A percentile compares a stretch with the other conserved stretches of the same genome.
These are phyloP conservation scores for Paraphoma chrysanthemicola DNA, from an alignment of 2,329 filamentous ascomycete genomes.

Conservation along the genomic window DNA sequence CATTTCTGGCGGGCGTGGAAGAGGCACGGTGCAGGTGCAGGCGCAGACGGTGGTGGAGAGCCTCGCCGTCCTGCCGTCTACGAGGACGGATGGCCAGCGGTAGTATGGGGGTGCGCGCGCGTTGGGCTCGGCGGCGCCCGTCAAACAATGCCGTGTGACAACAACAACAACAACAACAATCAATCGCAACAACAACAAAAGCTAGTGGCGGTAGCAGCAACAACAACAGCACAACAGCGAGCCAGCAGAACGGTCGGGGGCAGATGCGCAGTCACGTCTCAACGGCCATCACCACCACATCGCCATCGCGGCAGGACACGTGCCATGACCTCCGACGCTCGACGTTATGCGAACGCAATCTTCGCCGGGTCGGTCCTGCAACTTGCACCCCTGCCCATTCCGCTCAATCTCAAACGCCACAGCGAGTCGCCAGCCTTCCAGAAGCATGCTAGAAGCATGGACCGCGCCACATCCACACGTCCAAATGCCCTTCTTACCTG, in stretches of 20 bases:
- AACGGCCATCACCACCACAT: not conserved
- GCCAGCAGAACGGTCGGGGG: not conserved
- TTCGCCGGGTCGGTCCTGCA: constrained; percentile 4
- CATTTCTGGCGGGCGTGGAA: constrained; percentile 20
- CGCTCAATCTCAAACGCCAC: constrained; percentile 15
- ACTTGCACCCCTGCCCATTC: constrained; percentile 10
- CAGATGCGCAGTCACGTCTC: not conserved
- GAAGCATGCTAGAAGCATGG: not conserved
- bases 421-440: not conserved
- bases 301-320: not conserved
- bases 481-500: too few species aligned
- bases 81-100: too few species aligned
- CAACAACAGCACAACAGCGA: too few species aligned
- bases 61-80: not conserved
- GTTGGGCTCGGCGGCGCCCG: not conserved
- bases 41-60: not conserved
- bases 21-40: constrained; percentile 10
- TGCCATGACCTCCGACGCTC: not conserved
- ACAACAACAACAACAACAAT: not conserved
- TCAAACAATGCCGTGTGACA: not conserved
- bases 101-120: not conserved
- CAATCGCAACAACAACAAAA: not conserved
- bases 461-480: too few species aligned
- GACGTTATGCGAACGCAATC: constrained; percentile 15
- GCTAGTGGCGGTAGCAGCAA: not conserved